Evolutionary conservation across 2,329 filamentous ascomycete species (phyloP), one percentile per base, ranked within the genome.

Genomic region (Dactylella cylindrospora): DNA sequence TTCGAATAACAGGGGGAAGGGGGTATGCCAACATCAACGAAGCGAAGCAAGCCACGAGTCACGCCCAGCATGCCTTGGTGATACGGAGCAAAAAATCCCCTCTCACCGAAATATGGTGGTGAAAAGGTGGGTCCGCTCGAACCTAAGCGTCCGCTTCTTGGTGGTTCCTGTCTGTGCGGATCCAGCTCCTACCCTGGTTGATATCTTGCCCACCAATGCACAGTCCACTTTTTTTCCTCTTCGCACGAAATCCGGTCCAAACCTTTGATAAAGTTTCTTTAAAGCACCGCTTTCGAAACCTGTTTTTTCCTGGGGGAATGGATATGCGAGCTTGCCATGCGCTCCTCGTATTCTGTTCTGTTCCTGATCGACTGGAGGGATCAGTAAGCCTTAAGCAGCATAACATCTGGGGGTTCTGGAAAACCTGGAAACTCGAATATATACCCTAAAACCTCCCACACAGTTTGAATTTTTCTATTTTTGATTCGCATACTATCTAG

Each of bases 161-260:
- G 46, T 26, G 23, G 31, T 13, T 39, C 3, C 28, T 35, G 54
- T 61, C 54, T 52, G 54, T 61, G 54, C 54, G 54, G 44, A 36
- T 50, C 36, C 46, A 46, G 46, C 29, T 61, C 36, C 39, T 46
- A 61, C 46, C 54, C 54, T 61, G 40, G 54, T 52, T 52, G 46
- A 47, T 51, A 33, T 52, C 40, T 61, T 47, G 54, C 54, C 54
- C 54, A 61, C 54, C 46, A 26, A 38, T 61, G 46, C 54, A 52
- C 47, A 39, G 54, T 46, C 47, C 40, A 40, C 51, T 26, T 32
- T 17, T 40, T 40, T 52, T 52, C 36, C 40, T 20, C 44, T 45
- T 50, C 46, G 54, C 54, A 36, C 15, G 7, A n/a, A 61, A 52
- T 46, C 47, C 54, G 54, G 46, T 41, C 31, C 44, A 33, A 50